These are phyloP conservation scores for Cryphonectria carpinicola DNA, from an alignment of 2,329 filamentous ascomycete species.

Conservation along the genomic window DNA sequence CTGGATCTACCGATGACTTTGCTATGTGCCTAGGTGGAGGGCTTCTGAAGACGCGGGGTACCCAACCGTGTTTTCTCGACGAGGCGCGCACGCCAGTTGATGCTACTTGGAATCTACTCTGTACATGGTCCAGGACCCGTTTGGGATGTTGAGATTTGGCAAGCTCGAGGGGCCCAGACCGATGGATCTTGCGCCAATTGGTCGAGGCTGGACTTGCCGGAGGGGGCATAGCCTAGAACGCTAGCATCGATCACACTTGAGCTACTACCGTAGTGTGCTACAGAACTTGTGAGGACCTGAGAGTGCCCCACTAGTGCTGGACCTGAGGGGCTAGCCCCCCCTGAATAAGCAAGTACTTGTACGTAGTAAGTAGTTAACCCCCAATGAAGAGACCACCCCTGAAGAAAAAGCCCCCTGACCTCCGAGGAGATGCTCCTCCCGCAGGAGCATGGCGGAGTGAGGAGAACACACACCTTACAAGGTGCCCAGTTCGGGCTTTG, in stretches of 20 bases:
- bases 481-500: neutral
- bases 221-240: neutral
- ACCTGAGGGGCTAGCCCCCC: neutral
- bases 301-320: neutral
- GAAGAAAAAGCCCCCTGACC: neutral
- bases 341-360: neutral
- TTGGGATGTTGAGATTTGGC: neutral
- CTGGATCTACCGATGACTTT: neutral
- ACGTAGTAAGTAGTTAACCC: too few relatives aligned
- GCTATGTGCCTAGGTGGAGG: neutral
- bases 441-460: neutral
- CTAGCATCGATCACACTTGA: neutral
- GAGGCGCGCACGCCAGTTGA: neutral
- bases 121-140: neutral
- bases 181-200: neutral
- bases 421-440: constrained; percentile 14
- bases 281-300: neutral
- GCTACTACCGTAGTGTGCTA: neutral
- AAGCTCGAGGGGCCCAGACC: neutral
- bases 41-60: neutral
- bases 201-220: constrained; percentile 13
- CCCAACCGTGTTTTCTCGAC: neutral
- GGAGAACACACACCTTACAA: neutral
- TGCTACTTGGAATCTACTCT: neutral
- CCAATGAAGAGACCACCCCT: neutral